These are phyloP conservation scores for Verticillium isaacii DNA, from an alignment of 2,329 filamentous ascomycete genomes.

Conservation along the genomic window DNA sequence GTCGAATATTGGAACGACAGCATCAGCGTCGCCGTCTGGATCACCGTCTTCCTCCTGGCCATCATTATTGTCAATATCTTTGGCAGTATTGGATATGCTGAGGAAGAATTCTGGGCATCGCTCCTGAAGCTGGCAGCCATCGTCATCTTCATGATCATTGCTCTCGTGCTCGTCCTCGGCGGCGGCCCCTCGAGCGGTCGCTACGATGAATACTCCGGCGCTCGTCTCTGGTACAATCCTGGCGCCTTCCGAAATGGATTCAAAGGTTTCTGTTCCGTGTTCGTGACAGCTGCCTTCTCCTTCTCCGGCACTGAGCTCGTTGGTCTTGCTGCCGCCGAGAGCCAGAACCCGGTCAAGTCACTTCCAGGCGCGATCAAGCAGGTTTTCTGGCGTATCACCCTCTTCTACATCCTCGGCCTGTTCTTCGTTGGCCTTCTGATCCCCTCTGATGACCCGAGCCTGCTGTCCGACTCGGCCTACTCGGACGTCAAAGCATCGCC, in stretches of 20 bases:
- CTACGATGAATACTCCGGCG: constrained; percentile 43
- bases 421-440: constrained; percentile 48
- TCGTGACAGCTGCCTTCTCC: constrained; percentile 69
- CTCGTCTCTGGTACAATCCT: constrained; percentile 43
- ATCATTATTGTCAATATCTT: constrained; percentile 41
- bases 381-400: constrained; percentile 55
- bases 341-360: constrained; percentile 63
- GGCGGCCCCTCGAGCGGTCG: constrained; percentile 48
- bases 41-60: constrained; percentile 45
- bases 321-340: constrained; percentile 70
- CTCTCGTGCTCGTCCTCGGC: constrained; percentile 53
- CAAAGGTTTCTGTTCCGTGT: constrained; percentile 67
- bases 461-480: constrained; percentile 19
- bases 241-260: constrained; percentile 67
- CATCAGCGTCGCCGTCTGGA: constrained; percentile 44
- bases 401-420: constrained; percentile 51
- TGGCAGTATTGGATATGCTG: constrained; percentile 42
- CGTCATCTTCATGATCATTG: constrained; percentile 57
- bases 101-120: constrained; percentile 53
- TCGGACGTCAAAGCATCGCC: constrained; percentile 37
- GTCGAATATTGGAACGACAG: constrained; percentile 39
- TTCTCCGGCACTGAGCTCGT: constrained; percentile 72
- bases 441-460: constrained; percentile 35
- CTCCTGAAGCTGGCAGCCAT: constrained; percentile 44
- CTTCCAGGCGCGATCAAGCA: constrained; percentile 83